These are phyloP conservation scores for Naematelia aurantialba DNA, from an alignment of 768 basidiomycete genomes.

Conservation along the genomic window DNA sequence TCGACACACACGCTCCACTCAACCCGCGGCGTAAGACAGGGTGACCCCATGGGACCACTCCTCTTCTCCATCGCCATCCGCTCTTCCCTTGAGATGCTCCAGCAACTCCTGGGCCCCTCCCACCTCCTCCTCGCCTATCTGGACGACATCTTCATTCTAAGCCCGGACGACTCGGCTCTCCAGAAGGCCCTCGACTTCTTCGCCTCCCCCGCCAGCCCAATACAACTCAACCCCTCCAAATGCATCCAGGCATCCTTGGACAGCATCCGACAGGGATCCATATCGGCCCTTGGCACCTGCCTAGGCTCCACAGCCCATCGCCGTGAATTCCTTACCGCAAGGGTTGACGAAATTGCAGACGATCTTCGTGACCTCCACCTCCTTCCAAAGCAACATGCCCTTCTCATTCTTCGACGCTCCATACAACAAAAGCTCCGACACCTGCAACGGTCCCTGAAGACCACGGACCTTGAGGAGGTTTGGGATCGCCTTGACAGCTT, in stretches of 20 bases:
- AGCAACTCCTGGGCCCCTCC: slow-evolving; percentile 6
- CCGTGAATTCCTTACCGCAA: slow-evolving; percentile 1
- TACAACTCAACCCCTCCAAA: slow-evolving; percentile 6
- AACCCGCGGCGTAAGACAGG: slow-evolving; percentile 31
- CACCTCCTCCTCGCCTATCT: slow-evolving; percentile 16
- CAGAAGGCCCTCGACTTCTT: not conserved
- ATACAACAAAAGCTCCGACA: slow-evolving; percentile 12
- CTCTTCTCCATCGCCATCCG: slow-evolving; percentile 25
- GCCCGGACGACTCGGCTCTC: not conserved
- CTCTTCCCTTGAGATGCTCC: slow-evolving; percentile 1
- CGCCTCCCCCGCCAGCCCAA: not conserved
- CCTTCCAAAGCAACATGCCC: slow-evolving; percentile 14
- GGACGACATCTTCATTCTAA: slow-evolving; percentile 16
- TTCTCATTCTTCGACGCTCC: slow-evolving; percentile 12
- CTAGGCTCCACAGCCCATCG: not conserved
- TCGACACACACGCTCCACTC: slow-evolving; percentile 6
- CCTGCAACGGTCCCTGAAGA: slow-evolving; percentile 11
- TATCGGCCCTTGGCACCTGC: slow-evolving; percentile 7
- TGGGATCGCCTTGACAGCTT: slow-evolving; percentile 6
- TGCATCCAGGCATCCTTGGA: not conserved
- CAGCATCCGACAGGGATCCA: not conserved
- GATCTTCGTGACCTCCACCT: not conserved
- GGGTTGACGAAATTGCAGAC: not conserved
- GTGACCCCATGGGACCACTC: slow-evolving; percentile 27
- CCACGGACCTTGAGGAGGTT: not conserved